These are phyloP conservation scores for Malassezia arunalokei DNA, from an alignment of 1,284 basidiomycete species.

Conservation along the genomic window DNA sequence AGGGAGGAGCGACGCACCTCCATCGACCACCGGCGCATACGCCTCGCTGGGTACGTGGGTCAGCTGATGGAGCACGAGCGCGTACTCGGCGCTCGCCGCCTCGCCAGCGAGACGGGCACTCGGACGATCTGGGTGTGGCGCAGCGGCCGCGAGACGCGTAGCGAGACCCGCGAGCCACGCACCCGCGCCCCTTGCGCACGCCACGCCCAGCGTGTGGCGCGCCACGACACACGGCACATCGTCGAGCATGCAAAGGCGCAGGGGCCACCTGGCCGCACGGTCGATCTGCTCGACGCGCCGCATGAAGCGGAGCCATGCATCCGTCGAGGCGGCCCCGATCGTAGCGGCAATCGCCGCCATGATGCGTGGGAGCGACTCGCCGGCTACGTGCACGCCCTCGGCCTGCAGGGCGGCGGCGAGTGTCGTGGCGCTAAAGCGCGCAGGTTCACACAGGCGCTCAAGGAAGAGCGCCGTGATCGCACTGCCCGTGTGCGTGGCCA, in stretches of 20 bases:
- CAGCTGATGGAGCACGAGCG: neutral
- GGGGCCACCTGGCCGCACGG: slow-evolving; percentile 30
- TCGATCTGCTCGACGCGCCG: slow-evolving; percentile 35
- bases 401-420: slow-evolving; percentile 13
- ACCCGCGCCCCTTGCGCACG: neutral
- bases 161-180: slow-evolving; percentile 10
- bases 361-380: slow-evolving; percentile 14
- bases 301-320: slow-evolving; percentile 37
- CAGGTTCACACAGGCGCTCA: slow-evolving; percentile 30
- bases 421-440: slow-evolving; percentile 26
- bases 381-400: slow-evolving; percentile 17
- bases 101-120: slow-evolving; percentile 5
- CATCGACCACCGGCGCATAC: neutral
- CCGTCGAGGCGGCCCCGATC: slow-evolving; percentile 19
- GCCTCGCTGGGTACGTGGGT: neutral
- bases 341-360: slow-evolving; percentile 21
- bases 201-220: slow-evolving; percentile 20
- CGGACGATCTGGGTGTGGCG: slow-evolving; percentile 11
- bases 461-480: slow-evolving; percentile 29
- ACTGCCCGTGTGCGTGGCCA: slow-evolving; percentile 16
- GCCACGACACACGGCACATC: slow-evolving; percentile 21
- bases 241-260: slow-evolving; percentile 12
- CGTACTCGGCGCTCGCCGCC: slow-evolving; percentile 11
- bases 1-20: slow-evolving; percentile 2
- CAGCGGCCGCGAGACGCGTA: slow-evolving; percentile 4